phyloP scores from a whole-genome alignment of 768 basidiomycete genomes.

The Imleria badia region DNA sequence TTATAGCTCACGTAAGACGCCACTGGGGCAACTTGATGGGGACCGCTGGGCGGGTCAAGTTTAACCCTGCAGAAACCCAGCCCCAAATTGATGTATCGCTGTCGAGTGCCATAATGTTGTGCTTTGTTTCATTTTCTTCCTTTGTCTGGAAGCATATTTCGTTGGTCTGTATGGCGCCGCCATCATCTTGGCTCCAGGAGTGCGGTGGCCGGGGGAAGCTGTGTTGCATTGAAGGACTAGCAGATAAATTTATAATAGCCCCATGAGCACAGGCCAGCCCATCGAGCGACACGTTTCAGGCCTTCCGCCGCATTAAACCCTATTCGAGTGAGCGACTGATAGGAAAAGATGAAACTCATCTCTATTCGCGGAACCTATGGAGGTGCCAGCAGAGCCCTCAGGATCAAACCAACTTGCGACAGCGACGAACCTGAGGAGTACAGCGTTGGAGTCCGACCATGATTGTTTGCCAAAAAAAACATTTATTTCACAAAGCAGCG shows the following conservation, averaged over 20 bases:
- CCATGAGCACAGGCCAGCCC: constrained; percentile 11
- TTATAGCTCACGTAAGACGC: constrained; percentile 13
- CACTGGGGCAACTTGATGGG: constrained; percentile 1
- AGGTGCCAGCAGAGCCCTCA: constrained; percentile 12
- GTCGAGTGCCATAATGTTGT: constrained; percentile 1
- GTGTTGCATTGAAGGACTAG: too few species aligned
- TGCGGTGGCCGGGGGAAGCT: too few species aligned
- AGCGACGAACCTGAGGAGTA: not conserved
- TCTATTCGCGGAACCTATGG: constrained; percentile 16
- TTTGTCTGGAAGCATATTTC: not conserved
- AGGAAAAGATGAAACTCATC: constrained; percentile 15
- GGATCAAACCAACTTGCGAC: constrained; percentile 3
- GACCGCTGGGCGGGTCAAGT: not conserved
- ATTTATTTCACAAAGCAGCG: not conserved
- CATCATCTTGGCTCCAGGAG: too few species aligned
- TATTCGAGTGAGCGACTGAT: constrained; percentile 10
- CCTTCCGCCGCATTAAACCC: constrained; percentile 18
- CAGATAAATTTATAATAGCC: constrained; percentile 1
- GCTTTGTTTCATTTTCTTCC: not conserved
- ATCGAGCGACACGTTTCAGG: constrained; percentile 23
- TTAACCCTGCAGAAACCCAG: not conserved
- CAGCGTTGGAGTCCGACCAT: not conserved
- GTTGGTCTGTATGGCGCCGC: constrained; percentile 12
- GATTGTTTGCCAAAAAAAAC: not conserved
- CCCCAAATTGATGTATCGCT: constrained; percentile 1